Percentiles rank a stretch among this genome's conserved stretches.
Evolutionary conservation across 1,284 basidiomycete genomes (phyloP).

Genomic region (Porodaedalea pini): DNA sequence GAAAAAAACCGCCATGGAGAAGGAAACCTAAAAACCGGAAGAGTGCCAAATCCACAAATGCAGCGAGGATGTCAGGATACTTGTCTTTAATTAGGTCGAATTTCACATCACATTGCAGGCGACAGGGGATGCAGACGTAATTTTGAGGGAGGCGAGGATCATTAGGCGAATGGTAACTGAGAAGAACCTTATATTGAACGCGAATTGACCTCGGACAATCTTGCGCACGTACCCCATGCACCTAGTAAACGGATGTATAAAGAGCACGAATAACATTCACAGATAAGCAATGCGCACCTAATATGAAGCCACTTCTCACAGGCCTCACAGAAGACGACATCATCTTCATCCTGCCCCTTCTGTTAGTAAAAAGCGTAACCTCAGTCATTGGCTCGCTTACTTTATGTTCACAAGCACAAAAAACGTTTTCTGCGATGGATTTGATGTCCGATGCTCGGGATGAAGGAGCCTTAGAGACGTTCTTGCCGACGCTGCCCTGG

Average conservation of each 20-base stretch:
- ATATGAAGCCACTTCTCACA: conserved; percentile 71
- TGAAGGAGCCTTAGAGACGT: conserved; percentile 12
- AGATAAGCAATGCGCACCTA: conserved; percentile 45
- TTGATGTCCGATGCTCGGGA: background rate
- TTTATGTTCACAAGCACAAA: conserved; percentile 61
- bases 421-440: conserved; percentile 20
- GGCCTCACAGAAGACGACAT: conserved; percentile 58
- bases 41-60: conserved; percentile 62
- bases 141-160: conserved; percentile 54
- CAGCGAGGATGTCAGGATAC: conserved; percentile 55
- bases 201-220: background rate
- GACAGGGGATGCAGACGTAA: conserved; percentile 71
- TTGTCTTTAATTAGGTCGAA: conserved; percentile 65
- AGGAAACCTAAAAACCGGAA: conserved; percentile 50
- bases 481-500: conserved; percentile 18
- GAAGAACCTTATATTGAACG: background rate
- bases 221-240: conserved; percentile 62
- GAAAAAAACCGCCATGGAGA: conserved; percentile 4
- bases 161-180: conserved; percentile 56
- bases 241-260: conserved; percentile 39
- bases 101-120: conserved; percentile 55
- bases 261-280: background rate
- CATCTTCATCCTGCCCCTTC: conserved; percentile 44
- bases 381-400: conserved; percentile 35
- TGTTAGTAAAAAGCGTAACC: background rate